These are phyloP conservation scores for Saxophila tyrrhenica DNA, from an alignment of 495 filamentous ascomycete genomes.

Conservation along the genomic window DNA sequence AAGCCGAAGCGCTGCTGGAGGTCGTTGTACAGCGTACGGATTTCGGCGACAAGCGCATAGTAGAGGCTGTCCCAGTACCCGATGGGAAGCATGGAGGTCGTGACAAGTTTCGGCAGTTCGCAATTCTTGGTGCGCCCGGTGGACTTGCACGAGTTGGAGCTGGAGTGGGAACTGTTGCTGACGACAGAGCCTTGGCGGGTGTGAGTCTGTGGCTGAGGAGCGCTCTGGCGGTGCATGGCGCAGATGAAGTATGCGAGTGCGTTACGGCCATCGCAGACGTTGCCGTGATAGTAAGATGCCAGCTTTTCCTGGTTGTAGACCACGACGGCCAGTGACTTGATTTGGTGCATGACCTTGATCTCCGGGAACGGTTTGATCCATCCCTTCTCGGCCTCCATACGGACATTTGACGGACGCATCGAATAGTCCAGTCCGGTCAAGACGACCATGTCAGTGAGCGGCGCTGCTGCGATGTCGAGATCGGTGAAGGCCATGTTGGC, in stretches of 20 bases:
- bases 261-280: neutral
- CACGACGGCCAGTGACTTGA: neutral
- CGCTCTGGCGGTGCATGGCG: conserved; percentile 1
- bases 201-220: neutral
- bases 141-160: neutral
- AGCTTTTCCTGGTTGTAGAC: conserved; percentile 4
- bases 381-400: neutral
- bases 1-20: conserved; percentile 4
- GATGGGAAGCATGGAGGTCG: neutral
- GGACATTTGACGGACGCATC: neutral
- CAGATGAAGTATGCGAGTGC: conserved; percentile 1
- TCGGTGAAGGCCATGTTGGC: neutral
- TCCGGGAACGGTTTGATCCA: neutral
- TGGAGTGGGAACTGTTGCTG: neutral
- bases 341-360: neutral
- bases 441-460: neutral
- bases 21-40: conserved; percentile 9
- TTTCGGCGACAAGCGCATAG: conserved; percentile 13
- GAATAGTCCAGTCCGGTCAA: conserved; percentile 1
- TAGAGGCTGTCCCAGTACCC: conserved; percentile 13
- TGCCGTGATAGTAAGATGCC: neutral
- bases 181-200: neutral
- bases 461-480: neutral
- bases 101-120: neutral
- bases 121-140: neutral